phyloP scores from a whole-genome alignment of 805 yeast genomes.

The Limtongia smithiae region DNA sequence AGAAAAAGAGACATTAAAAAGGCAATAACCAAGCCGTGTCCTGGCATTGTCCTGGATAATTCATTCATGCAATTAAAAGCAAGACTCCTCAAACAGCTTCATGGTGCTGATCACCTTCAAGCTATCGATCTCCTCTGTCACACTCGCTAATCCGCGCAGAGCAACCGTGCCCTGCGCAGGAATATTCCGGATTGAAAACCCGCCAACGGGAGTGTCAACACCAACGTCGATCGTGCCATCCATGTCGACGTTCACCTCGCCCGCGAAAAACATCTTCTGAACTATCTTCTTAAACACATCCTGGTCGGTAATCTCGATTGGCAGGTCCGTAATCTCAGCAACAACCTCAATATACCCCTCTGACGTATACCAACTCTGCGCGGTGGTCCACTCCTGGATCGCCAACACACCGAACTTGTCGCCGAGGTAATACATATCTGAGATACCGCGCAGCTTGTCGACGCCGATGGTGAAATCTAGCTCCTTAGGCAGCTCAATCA shows the following conservation, averaged over 20 bases:
- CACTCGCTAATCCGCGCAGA: constrained; percentile 10
- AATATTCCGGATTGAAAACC: constrained; percentile 16
- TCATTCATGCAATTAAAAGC: no score
- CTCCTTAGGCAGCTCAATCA: constrained; percentile 26
- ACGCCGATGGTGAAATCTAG: constrained; percentile 23
- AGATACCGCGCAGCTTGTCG: constrained; percentile 18
- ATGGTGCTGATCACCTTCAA: no score
- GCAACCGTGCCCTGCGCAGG: constrained; percentile 27
- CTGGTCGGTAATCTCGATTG: constrained; percentile 28
- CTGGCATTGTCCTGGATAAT: no score
- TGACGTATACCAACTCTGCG: constrained; percentile 18
- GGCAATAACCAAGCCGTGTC: no score
- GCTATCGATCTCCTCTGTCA: no score
- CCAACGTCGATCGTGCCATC: constrained; percentile 27
- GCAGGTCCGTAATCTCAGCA: constrained; percentile 27
- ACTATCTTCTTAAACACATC: constrained; percentile 22
- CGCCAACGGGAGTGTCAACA: constrained; percentile 23
- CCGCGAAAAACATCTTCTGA: constrained; percentile 23
- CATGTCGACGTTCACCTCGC: constrained; percentile 25
- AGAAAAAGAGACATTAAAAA: no score
- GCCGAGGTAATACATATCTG: constrained; percentile 25
- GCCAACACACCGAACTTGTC: constrained; percentile 25
- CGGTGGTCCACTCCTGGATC: constrained; percentile 26
- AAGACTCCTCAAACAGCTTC: no score
- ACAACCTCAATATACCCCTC: constrained; percentile 28